Percentiles rank a stretch among this genome's conserved stretches.
Evolutionary conservation across 2,329 filamentous ascomycete genomes (phyloP).

Genomic region (Calonectria honghensis): DNA sequence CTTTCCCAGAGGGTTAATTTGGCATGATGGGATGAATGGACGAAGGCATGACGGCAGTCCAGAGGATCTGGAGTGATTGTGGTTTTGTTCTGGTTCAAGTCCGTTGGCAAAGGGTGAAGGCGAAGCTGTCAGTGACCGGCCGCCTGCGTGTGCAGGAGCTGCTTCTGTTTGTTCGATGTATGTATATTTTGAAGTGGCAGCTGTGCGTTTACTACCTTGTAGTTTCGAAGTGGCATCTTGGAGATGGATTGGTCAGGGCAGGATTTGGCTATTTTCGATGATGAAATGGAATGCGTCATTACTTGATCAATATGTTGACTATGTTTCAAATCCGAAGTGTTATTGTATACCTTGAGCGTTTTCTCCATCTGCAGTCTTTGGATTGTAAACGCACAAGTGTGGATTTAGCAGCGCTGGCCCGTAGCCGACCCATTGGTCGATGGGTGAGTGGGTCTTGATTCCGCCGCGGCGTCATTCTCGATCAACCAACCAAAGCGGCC

Average conservation of each 20-base stretch:
- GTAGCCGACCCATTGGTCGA: background rate
- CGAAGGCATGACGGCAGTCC: conserved; percentile 57
- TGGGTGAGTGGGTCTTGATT: background rate
- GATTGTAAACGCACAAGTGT: background rate
- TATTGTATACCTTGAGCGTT: background rate
- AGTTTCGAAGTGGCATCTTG: conserved; percentile 32
- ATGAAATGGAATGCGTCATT: conserved; percentile 17
- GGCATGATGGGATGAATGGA: conserved; percentile 58
- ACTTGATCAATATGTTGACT: background rate
- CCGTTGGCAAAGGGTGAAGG: conserved; percentile 22
- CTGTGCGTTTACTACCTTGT: conserved; percentile 28
- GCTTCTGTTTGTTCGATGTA: conserved; percentile 43
- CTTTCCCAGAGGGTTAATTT: conserved; percentile 51
- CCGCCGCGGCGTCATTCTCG: background rate
- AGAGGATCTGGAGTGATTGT: conserved; percentile 35
- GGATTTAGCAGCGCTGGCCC: background rate
- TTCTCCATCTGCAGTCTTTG: background rate
- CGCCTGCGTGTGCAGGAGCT: conserved; percentile 17
- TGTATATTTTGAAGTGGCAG: conserved; percentile 37
- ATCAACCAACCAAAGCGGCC: background rate
- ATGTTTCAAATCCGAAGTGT: background rate
- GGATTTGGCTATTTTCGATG: background rate
- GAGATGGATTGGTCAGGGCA: conserved; percentile 25
- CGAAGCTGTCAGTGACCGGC: conserved; percentile 24
- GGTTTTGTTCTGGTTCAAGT: conserved; percentile 35